Base-by-base conservation (phyloP, 805 yeast genomes). In the Pachysolen tannophilus region DNA sequence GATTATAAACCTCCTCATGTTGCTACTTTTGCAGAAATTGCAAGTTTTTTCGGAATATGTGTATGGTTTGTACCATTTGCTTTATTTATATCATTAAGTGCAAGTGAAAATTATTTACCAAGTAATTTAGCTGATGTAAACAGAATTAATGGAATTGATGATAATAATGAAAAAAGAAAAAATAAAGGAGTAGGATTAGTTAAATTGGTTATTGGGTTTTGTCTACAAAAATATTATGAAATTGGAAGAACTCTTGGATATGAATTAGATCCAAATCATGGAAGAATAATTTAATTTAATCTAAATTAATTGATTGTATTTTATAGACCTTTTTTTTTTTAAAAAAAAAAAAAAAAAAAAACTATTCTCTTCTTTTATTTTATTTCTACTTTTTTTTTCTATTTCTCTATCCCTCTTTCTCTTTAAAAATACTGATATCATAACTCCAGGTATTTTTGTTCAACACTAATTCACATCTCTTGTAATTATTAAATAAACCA, bases 41-140 rank as follows among this genome's bases (percentile, higher is more conserved):
- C 96, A n/a, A 82, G 96, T 3, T 92, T 92, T 56, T 88, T 92
- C 53, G 98, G 96, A 1, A 60, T 92, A 28, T 79, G 92, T 48
- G 78, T 92, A 14, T 92, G 98, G 98, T 69, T 90, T 40, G 73
- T 92, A 20, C 98, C 98, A 23, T 86, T 92, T 55, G 79, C 95
- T 4, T 65, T 92, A 38, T 90, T 92, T 56, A 90, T 92, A 13
- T 81, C 95, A 20, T 65, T 92, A 40, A 83, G 94, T 52, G 97
- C 97, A 1, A 83, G 85, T 43, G 98, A 92, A 50, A 82, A 84
- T 49, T 76, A 82, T 14, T 67, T 92, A 29, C 98, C 98, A 7
- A 65, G 50, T 4, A 52, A 45, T 18, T 36, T 47, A 17, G 33
- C 44, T 2, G 58, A 53, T 31, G 15, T 52, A 16, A 37, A 37